Conservation (phyloP, 352 stramenopile genomes). For the Globisporangium cystogenes region DNA sequence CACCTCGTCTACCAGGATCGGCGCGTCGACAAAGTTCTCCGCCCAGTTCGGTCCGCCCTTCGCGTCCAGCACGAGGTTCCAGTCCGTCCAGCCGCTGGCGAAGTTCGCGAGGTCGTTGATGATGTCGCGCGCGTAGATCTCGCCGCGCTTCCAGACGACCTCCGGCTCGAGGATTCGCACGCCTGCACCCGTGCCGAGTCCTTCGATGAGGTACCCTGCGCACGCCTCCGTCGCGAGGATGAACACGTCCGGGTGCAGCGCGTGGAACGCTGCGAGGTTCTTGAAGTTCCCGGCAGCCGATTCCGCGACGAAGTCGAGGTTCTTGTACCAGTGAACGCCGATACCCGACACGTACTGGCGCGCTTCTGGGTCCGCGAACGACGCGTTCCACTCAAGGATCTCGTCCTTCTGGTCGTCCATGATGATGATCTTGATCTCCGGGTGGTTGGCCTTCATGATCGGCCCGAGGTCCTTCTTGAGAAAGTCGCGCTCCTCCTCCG, state of each 20-base stretch:
- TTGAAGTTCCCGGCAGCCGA: constrained; percentile 36
- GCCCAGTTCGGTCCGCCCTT: constrained; percentile 71
- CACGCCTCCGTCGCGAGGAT: constrained; percentile 82
- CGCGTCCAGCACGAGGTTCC: constrained; percentile 80
- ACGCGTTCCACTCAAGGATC: constrained; percentile 33
- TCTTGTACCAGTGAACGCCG: constrained; percentile 87
- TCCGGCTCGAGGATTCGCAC: constrained; percentile 37
- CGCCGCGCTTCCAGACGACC: constrained; percentile 53
- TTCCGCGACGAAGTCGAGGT: constrained; percentile 43
- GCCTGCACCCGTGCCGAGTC: constrained; percentile 37
- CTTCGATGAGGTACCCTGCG: constrained; percentile 44
- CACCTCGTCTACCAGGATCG: constrained; percentile 65
- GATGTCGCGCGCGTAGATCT: constrained; percentile 84
- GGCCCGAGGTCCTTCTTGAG: constrained; percentile 77
- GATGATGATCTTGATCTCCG: constrained; percentile 77
- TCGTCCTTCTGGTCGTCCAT: constrained; percentile 80
- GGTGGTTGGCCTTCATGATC: constrained; percentile 50
- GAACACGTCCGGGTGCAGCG: constrained; percentile 59
- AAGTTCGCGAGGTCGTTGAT: constrained; percentile 82
- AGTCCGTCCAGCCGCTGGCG: constrained; percentile 81
- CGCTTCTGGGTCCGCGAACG: constrained; percentile 39
- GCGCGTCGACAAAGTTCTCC: constrained; percentile 59
- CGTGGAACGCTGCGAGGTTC: constrained; percentile 41
- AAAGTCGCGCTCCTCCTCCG: constrained; percentile 45
- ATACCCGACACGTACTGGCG: constrained; percentile 72